These are phyloP conservation scores for Beta lomatogona DNA, from an alignment of 179 eudicot genomes.

Conservation along the genomic window DNA sequence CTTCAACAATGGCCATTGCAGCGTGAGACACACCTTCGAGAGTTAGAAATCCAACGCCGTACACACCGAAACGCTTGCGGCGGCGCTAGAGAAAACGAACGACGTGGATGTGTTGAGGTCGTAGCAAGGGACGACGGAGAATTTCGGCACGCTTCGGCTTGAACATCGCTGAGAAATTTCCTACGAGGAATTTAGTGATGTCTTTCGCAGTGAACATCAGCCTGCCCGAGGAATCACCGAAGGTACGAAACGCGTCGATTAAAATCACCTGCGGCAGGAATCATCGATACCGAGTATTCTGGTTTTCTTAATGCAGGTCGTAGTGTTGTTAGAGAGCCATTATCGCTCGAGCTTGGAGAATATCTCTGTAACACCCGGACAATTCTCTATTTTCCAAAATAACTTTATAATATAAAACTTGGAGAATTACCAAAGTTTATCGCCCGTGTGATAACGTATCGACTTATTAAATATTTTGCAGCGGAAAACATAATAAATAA, in stretches of 20 bases:
- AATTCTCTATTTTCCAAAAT: too few relatives aligned
- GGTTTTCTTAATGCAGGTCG: slow-evolving; percentile 38
- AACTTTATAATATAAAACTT: too few relatives aligned
- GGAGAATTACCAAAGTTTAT: too few relatives aligned
- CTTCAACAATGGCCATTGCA: slow-evolving; percentile 45
- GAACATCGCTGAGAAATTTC: slow-evolving; percentile 44
- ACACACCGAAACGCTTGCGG: slow-evolving; percentile 77
- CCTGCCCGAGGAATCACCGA: slow-evolving; percentile 59
- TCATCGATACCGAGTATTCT: slow-evolving; percentile 69
- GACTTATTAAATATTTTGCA: too few relatives aligned
- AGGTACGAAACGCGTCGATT: slow-evolving; percentile 59
- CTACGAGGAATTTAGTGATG: slow-evolving; percentile 45
- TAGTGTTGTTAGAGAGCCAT: slow-evolving; percentile 56
- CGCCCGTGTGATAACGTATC: too few relatives aligned
- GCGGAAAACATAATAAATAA: too few relatives aligned
- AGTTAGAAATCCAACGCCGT: slow-evolving; percentile 70
- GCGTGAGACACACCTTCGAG: slow-evolving; percentile 80
- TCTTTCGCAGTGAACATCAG: slow-evolving; percentile 65
- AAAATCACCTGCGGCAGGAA: slow-evolving; percentile 74
- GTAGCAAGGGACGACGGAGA: slow-evolving; percentile 66
- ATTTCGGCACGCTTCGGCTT: slow-evolving; percentile 41
- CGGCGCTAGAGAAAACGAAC: slow-evolving; percentile 94
- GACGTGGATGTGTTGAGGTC: slow-evolving; percentile 74
- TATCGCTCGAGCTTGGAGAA: slow-evolving; percentile 90
- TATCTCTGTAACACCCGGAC: slow-evolving; percentile 42